Evolutionary conservation across 208 protist genomes (phyloP), one percentile per base, ranked within the genome.

Genomic region (Spongospora subterranea): DNA sequence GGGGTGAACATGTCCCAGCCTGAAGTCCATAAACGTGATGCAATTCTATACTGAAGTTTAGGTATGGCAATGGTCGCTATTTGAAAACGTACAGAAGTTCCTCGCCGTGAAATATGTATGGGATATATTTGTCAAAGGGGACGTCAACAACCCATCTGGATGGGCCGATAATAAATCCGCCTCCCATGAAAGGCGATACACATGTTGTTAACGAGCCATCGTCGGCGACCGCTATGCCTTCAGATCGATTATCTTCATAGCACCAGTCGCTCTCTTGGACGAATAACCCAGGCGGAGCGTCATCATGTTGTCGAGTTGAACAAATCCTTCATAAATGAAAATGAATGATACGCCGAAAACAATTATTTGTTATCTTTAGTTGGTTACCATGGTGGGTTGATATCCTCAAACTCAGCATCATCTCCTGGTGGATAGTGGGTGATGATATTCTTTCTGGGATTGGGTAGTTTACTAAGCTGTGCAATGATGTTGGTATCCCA

Each of bases 1-100:
- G 71, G 71, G 13, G 71, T 82, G 71, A 82, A 82, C 71, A 82
- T 82, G n/a, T 82, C 71, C 71, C 71, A 82, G n/a, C 71, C 71
- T n/a, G 71, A 82, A 6, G 71, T 82, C 71, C 71, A 82, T 20
- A 82, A 35, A 20, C 71, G 71, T 20, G 71, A 82, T 20, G 71
- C 71, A 13, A 82, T 35, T n/a, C 71, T 82, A 43, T 20, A 82
- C 17, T 43, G 6, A 35, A 43, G 6, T 82, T n/a, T 45, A 35
- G 35, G 17, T 39, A 20, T 6, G 35, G 6, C 40, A 20, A n/a
- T n/a, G 35, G 35, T 45, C 71, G 71, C 17, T n/a, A 39, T 6
- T 82, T 6, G n/a, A 20, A n/a, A 43, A n/a, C 71, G 17, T 82
- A 82, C 71, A 82, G 71, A 43, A 82, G 71, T 35, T 82, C 71